Base-by-base conservation (phyloP, 1,139 yeast species). In the Debaryomycetaceae sp. region DNA sequence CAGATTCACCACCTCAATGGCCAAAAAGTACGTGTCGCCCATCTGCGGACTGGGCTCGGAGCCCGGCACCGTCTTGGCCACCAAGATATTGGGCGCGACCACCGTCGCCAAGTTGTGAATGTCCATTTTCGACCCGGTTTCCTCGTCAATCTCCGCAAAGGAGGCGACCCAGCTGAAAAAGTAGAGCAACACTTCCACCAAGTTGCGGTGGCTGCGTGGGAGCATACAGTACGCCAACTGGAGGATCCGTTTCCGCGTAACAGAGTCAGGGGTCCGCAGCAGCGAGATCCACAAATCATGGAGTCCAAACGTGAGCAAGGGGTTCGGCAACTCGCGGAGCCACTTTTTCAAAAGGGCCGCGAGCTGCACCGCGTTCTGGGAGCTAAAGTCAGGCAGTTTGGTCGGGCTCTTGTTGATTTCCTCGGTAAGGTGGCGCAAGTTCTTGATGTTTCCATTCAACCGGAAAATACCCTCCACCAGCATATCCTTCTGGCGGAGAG, bases 141-240 rank as follows among this genome's bases (percentile, higher is more conserved):
- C 83, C 43, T 80, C 85, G 44, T 80, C 92, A 36, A 81, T 73
- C 41, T 83, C 90, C 1, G 97, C 82, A 56, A 92, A 92, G 4
- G 97, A 83, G 0, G 97, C 87, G 2, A 87, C 93, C 97, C 98
- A 90, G 51, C 78, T 78, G 51, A 92, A 72, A 51, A 92, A 92
- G 38, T 78, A 77, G 22, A 87, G 63, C 30, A 92, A 58, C 4
- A 87, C 95, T 49, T 92, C 98, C 31, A 87, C 65, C 30, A 85
- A 68, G 49, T 86, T 94, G 31, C 98, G 70, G 47, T 87, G 83
- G 16, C 76, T 68, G 36, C 78, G 64, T 2, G 97, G 97, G 25
- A 92, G 59, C 64, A 90, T 60, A 32, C 93, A 73, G 45, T 86
- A 82, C 3, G 81, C 68, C 35, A 87, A 55, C 39, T 79, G 83